Evolutionary conservation across 352 stramenopile species (phyloP).

Genomic region (Globisporangium alternatum): DNA sequence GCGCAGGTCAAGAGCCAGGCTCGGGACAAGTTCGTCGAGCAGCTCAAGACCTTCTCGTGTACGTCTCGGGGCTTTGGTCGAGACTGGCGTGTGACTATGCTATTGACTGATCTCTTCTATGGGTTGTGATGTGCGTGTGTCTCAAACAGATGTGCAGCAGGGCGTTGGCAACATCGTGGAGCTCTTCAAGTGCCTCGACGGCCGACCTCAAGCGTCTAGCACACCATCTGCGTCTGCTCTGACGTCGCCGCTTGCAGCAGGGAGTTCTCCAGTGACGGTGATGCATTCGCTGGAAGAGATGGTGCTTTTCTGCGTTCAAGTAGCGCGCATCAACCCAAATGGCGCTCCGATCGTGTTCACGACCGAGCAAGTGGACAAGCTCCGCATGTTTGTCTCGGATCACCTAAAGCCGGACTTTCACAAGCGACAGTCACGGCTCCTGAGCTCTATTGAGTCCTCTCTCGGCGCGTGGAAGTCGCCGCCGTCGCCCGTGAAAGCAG

Average conservation of each 20-base stretch:
- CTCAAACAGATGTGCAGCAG: conserved; percentile 42
- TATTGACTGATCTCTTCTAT: background rate
- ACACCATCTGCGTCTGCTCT: conserved; percentile 3
- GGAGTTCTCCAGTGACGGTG: background rate
- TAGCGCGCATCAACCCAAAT: conserved; percentile 12
- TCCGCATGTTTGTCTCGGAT: conserved; percentile 35
- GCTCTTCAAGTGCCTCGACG: conserved; percentile 51
- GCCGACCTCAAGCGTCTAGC: conserved; percentile 13
- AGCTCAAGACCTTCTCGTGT: conserved; percentile 53
- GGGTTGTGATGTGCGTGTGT: background rate
- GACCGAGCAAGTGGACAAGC: conserved; percentile 24
- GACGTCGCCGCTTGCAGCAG: conserved; percentile 15
- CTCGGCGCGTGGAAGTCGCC: background rate
- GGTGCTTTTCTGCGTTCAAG: conserved; percentile 14
- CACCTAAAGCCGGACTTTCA: background rate
- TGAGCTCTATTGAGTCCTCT: background rate
- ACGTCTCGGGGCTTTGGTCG: conserved; percentile 11
- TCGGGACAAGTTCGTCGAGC: conserved; percentile 36
- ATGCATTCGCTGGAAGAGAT: conserved; percentile 5
- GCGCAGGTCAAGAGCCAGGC: conserved; percentile 33
- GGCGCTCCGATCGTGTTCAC: conserved; percentile 21
- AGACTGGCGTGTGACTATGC: background rate
- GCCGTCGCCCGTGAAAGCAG: background rate
- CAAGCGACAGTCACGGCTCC: conserved; percentile 3
- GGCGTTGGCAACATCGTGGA: conserved; percentile 55